Base-by-base conservation (phyloP, 1,284 basidiomycete genomes). In the Abortiporus biennis region DNA sequence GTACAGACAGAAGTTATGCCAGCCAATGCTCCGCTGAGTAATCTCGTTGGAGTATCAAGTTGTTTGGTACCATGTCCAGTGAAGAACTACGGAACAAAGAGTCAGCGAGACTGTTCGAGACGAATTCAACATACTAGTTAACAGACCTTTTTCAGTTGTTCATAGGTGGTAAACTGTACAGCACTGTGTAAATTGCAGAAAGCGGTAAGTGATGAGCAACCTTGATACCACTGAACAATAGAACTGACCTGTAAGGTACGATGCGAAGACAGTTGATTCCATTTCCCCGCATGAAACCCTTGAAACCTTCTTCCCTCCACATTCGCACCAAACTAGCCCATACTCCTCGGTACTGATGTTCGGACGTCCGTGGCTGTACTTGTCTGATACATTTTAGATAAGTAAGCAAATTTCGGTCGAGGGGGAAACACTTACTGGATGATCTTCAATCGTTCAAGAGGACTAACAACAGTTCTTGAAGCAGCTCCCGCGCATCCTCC, bases 261-360 rank as follows among this genome's bases (percentile, higher is more conserved):
- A 92, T 92, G 42, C 93, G 78, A 50, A 96, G 61, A 62, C 93
- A 95, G 62, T 97, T 97, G 60, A 95, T 90, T 12, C 92, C 92
- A 58, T 88, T 89, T 12, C 86, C 86, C 52, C 92, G 76, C 92
- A 96, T 94, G 62, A 82, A 93, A 2, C 94, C 94, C 54, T 67
- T 76, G 62, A 93, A 86, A 1, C 93, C 94, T 63, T 97, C 94
- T 59, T 95, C 92, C 52, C 71, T 70, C 87, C 90, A 95, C 84
- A 96, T 96, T 44, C 91, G 76, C 36, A 74, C 69, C 35, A 94
- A 71, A 53, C 82, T 85, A 17, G 76, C 65, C 85, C 85, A 92
- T 38, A 94, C 87, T 20, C 89, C 88, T 52, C 72, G 79, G 63
- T 94, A 94, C 50, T 85, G 82, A 31, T 67, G 63, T 52, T 78